Conservation (phyloP, 129 eudicot species). For the Chrysanthemum seticuspe region DNA sequence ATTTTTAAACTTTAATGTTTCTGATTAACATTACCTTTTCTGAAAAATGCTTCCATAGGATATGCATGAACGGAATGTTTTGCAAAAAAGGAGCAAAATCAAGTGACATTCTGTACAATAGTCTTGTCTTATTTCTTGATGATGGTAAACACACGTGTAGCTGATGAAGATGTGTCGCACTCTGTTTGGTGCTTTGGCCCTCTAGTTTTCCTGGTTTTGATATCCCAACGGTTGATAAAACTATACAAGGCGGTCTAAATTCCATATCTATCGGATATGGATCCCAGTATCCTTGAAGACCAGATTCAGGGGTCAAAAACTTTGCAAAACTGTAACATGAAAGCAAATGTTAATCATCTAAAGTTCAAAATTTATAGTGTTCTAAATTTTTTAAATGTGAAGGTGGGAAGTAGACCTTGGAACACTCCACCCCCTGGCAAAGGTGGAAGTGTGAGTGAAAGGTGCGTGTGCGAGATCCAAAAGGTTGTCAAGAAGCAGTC, state of each 20-base stretch:
- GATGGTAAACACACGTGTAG: slow-evolving; percentile 95
- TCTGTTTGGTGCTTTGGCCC: slow-evolving; percentile 81
- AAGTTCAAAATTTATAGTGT: background rate
- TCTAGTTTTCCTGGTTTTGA: slow-evolving; percentile 93
- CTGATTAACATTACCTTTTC: slow-evolving; percentile 51
- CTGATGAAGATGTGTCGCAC: slow-evolving; percentile 93
- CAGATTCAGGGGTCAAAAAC: slow-evolving; percentile 88
- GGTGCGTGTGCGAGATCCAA: slow-evolving; percentile 99
- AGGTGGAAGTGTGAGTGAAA: slow-evolving; percentile 92
- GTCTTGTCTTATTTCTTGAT: slow-evolving; percentile 72
- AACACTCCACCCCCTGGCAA: slow-evolving; percentile 97
- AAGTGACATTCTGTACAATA: slow-evolving; percentile 93
- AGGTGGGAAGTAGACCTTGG: slow-evolving; percentile 57
- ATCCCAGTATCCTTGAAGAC: slow-evolving; percentile 96
- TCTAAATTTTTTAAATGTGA: background rate
- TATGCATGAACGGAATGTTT: slow-evolving; percentile 56
- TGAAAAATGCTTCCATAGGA: slow-evolving; percentile 54
- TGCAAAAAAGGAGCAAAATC: slow-evolving; percentile 89
- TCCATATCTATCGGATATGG: slow-evolving; percentile 99
- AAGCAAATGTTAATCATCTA: slow-evolving; percentile 18
- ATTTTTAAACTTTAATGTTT: background rate
- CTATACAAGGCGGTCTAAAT: slow-evolving; percentile 94
- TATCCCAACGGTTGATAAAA: slow-evolving; percentile 95
- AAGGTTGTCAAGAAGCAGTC: slow-evolving; percentile 90
- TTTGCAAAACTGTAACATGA: slow-evolving; percentile 77